A percentile compares a stretch with the other conserved stretches of the same genome.
phyloP scores from a whole-genome alignment of 2,329 filamentous ascomycete genomes.

The Ascochyta lentis region DNA sequence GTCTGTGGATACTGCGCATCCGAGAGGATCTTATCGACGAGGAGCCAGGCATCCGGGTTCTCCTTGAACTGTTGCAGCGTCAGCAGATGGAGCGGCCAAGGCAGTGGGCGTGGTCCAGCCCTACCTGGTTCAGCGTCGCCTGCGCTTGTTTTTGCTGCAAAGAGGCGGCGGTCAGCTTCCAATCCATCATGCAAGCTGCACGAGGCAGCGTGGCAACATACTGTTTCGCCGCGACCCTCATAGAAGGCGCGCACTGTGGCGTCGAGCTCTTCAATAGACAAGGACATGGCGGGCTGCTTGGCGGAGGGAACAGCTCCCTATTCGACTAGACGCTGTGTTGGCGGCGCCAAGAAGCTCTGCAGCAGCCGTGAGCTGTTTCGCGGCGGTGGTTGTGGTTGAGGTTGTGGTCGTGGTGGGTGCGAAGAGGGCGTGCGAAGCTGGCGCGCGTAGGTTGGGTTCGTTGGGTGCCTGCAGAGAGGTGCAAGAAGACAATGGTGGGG shows the following conservation, averaged over 20 bases:
- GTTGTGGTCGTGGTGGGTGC: constrained; percentile 13
- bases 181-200: constrained; percentile 33
- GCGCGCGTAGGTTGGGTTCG: constrained; percentile 24
- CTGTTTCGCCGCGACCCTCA: constrained; percentile 92
- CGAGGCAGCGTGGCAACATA: constrained; percentile 56
- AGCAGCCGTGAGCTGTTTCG: constrained; percentile 15
- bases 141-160: constrained; percentile 93
- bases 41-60: constrained; percentile 95
- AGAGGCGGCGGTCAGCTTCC: constrained; percentile 45
- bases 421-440: constrained; percentile 21
- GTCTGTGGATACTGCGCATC: constrained; percentile 93
- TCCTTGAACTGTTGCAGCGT: constrained; percentile 82
- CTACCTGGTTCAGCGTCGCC: constrained; percentile 88
- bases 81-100: constrained; percentile 17
- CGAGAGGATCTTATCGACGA: constrained; percentile 95
- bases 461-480: constrained; percentile 37
- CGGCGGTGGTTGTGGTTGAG: neutral
- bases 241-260: constrained; percentile 96
- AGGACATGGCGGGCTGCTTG: constrained; percentile 60
- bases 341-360: constrained; percentile 30
- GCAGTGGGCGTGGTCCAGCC: constrained; percentile 35
- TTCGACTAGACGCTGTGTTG: constrained; percentile 30
- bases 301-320: constrained; percentile 45
- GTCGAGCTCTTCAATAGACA: constrained; percentile 93
- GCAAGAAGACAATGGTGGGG: constrained; percentile 44